phyloP scores from a whole-genome alignment of 176 grass and related monocot genomes.

The Cenchrus americanus region DNA sequence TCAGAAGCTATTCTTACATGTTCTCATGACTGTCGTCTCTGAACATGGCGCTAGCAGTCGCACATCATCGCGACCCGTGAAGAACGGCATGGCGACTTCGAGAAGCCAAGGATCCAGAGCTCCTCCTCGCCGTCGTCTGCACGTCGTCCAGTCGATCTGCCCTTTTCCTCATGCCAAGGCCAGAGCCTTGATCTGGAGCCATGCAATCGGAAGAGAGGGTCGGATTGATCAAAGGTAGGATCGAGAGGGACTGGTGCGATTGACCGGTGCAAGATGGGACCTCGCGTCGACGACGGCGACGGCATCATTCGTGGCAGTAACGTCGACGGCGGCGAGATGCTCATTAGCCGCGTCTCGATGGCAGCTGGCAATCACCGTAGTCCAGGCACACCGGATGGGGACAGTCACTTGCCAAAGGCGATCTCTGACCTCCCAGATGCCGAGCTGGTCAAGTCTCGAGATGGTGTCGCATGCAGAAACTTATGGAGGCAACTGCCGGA shows the following conservation, averaged over 20 bases:
- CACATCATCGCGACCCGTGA: neutral
- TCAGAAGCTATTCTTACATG: neutral
- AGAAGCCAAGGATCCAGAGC: neutral
- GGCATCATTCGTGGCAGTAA: slow-evolving; percentile 30
- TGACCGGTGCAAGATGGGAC: neutral
- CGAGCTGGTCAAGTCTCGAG: neutral
- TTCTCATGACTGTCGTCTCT: neutral
- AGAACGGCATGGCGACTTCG: neutral
- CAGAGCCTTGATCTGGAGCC: neutral
- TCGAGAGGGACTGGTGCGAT: slow-evolving; percentile 36
- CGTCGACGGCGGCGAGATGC: slow-evolving; percentile 34
- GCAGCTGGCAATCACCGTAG: slow-evolving; percentile 24
- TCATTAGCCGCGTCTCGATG: slow-evolving; percentile 14
- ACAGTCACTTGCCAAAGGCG: slow-evolving; percentile 1
- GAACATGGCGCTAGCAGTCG: neutral
- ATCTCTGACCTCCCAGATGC: neutral
- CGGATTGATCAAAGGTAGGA: neutral
- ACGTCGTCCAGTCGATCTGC: slow-evolving; percentile 7
- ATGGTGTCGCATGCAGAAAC: neutral
- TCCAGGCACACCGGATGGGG: neutral
- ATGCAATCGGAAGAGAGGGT: neutral
- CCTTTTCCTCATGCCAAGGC: slow-evolving; percentile 17
- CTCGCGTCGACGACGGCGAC: slow-evolving; percentile 9
- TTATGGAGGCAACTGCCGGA: neutral
- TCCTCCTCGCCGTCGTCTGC: slow-evolving; percentile 16